Evolutionary conservation across 306 rosid species (phyloP).

Genomic region (Sechiopsis laciniata): DNA sequence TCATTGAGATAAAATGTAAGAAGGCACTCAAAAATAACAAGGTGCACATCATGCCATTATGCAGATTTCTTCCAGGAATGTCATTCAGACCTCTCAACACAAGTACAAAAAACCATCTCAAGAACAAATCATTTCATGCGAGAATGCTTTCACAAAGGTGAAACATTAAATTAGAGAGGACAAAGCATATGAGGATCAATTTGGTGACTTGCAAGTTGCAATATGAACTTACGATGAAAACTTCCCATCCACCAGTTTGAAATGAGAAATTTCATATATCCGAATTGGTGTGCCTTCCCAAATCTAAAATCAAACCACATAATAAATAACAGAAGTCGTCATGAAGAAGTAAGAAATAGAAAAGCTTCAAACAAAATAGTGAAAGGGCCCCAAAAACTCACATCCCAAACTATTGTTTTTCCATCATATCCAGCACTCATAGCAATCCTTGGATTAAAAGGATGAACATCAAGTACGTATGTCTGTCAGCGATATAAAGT

Average conservation of each 20-base stretch:
- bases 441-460: slow-evolving; percentile 95
- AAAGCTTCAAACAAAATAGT: slow-evolving; percentile 22
- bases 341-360: slow-evolving; percentile 13
- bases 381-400: slow-evolving; percentile 47
- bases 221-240: slow-evolving; percentile 84
- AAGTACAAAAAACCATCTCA: slow-evolving; percentile 1
- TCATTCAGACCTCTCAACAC: slow-evolving; percentile 1
- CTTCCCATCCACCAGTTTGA: slow-evolving; percentile 94
- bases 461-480: slow-evolving; percentile 98
- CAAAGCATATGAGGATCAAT: neutral
- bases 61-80: neutral
- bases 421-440: slow-evolving; percentile 99
- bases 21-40: neutral
- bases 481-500: slow-evolving; percentile 50
- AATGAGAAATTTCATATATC: slow-evolving; percentile 63
- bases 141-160: slow-evolving; percentile 5
- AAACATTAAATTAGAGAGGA: neutral
- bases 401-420: slow-evolving; percentile 97
- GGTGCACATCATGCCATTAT: slow-evolving; percentile 2
- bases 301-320: slow-evolving; percentile 45
- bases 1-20: neutral
- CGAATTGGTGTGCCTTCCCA: slow-evolving; percentile 96
- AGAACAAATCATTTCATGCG: neutral
- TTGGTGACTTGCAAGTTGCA: slow-evolving; percentile 17
- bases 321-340: neutral